These are phyloP conservation scores for Vaccinium vitisidaea DNA, from an alignment of 148 eudicot genomes.

Conservation along the genomic window DNA sequence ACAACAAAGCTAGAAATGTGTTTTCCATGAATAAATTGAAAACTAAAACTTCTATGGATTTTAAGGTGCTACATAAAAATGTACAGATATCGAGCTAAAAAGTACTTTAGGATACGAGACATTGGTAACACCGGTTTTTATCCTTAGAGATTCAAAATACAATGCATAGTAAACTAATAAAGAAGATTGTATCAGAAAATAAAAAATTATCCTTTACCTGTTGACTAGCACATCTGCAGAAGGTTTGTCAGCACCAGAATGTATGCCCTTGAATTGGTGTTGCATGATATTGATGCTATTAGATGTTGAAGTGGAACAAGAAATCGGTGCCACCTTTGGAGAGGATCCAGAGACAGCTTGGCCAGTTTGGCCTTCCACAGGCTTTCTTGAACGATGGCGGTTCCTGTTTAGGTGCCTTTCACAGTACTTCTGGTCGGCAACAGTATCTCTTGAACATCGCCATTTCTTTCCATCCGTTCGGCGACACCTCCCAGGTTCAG, in stretches of 20 bases:
- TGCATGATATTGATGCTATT: background rate
- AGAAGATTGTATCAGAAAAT: conserved; percentile 19
- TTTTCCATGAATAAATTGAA: no score
- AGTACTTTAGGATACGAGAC: background rate
- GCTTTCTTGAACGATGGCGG: conserved; percentile 18
- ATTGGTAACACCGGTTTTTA: background rate
- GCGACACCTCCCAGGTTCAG: conserved; percentile 18
- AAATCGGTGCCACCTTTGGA: conserved; percentile 2
- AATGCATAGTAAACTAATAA: background rate
- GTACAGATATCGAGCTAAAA: background rate
- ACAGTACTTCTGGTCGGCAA: conserved; percentile 17
- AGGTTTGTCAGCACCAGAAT: conserved; percentile 37
- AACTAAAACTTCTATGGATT: background rate
- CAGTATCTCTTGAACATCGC: conserved; percentile 13
- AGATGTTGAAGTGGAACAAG: conserved; percentile 4
- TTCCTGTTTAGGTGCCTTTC: conserved; percentile 12
- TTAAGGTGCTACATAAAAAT: background rate
- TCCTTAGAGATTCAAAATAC: conserved; percentile 6
- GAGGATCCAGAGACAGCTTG: conserved; percentile 49
- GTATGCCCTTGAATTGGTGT: conserved; percentile 9
- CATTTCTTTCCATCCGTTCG: conserved; percentile 14
- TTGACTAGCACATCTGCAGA: conserved; percentile 39
- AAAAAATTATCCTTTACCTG: conserved; percentile 31
- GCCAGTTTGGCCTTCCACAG: conserved; percentile 46
- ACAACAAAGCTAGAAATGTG: no score